Evolutionary conservation across 192 early-diverging fungal genomes (phyloP).

Genomic region (Podochytrium sp.): DNA sequence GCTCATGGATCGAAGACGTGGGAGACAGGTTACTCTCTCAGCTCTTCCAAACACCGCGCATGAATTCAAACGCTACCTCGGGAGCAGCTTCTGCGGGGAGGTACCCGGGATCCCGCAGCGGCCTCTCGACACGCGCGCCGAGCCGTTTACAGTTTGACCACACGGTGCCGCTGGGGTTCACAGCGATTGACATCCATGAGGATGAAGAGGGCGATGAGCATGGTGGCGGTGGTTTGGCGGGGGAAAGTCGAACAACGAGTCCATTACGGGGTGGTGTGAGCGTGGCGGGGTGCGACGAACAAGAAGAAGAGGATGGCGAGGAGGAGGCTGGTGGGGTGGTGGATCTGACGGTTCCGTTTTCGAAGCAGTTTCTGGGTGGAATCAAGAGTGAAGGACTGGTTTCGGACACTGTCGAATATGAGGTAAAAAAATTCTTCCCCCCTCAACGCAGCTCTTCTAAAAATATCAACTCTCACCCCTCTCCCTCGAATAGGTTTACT

Average conservation of each 20-base stretch:
- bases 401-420: conserved; percentile 6
- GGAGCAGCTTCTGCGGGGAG: too few species aligned
- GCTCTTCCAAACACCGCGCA: too few species aligned
- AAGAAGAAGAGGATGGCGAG: neutral
- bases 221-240: neutral
- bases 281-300: neutral
- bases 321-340: neutral
- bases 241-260: neutral
- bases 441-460: neutral
- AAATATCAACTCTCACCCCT: too few species aligned
- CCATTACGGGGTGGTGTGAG: too few species aligned
- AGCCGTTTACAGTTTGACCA: too few species aligned
- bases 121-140: too few species aligned
- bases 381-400: conserved; percentile 19
- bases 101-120: too few species aligned
- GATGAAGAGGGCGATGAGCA: conserved; percentile 1
- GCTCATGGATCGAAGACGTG: too few species aligned
- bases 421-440: conserved; percentile 4
- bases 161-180: too few species aligned
- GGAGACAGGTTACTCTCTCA: too few species aligned
- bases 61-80: too few species aligned
- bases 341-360: neutral
- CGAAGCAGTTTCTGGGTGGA: conserved; percentile 4
- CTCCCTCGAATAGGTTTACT: conserved; percentile 35
- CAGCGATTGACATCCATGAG: too few species aligned